Conservation (phyloP, 257 asterid genomes). For the Catharanthus roseus region DNA sequence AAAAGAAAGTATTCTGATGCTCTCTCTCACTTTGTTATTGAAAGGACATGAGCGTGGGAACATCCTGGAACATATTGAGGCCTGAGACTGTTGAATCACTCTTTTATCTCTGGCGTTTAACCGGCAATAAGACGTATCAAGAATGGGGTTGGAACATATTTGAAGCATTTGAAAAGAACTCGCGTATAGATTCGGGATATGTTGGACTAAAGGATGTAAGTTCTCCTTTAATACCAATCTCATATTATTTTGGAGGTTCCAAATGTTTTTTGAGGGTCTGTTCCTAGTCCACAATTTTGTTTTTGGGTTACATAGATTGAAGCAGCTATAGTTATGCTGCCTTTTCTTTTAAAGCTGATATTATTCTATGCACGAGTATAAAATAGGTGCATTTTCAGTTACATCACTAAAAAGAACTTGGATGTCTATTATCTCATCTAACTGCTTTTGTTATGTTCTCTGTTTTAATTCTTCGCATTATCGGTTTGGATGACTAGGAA, state of each 20-base stretch:
- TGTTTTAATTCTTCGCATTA: background rate
- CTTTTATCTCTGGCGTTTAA: conserved; percentile 95
- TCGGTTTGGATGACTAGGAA: too few relatives aligned
- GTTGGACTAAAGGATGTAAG: conserved; percentile 99
- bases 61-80: conserved; percentile 98
- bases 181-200: conserved; percentile 80
- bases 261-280: background rate
- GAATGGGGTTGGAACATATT: conserved; percentile 99
- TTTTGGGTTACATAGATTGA: background rate
- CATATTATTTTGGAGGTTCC: background rate
- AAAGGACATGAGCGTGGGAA: conserved; percentile 97
- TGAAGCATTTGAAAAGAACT: conserved; percentile 97
- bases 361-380: background rate
- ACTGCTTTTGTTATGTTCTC: background rate
- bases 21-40: conserved; percentile 1
- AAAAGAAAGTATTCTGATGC: conserved; percentile 6
- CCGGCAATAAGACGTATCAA: conserved; percentile 95
- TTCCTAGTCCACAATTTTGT: background rate
- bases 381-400: background rate
- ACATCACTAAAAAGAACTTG: background rate
- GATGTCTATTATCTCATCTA: background rate
- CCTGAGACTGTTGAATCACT: conserved; percentile 99
- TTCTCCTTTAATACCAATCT: conserved; percentile 8
- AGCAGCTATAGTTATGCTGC: background rate
- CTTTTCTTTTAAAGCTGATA: background rate